phyloP scores from a whole-genome alignment of 768 basidiomycete genomes.

The Hypsizygus marmoreus region DNA sequence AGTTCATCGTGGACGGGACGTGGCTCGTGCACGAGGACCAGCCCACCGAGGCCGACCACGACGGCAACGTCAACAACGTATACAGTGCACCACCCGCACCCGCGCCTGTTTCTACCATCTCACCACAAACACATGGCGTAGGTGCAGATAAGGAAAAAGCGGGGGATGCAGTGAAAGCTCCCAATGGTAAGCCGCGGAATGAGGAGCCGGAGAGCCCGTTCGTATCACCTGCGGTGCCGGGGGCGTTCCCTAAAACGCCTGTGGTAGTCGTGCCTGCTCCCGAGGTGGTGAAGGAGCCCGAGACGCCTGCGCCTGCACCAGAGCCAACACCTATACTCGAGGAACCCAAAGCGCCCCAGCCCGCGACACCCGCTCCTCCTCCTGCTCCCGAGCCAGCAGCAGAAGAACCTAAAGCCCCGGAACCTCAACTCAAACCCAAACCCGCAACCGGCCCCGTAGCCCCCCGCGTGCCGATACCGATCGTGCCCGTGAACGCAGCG shows the following conservation, averaged over 20 bases:
- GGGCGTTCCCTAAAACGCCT: no score
- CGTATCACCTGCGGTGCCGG: no score
- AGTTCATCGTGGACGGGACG: slow-evolving; percentile 76
- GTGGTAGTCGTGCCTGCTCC: no score
- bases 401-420: slow-evolving; percentile 10
- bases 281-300: no score
- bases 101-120: slow-evolving; percentile 12
- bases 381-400: slow-evolving; percentile 2
- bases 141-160: not conserved
- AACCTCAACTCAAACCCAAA: slow-evolving; percentile 3
- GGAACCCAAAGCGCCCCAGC: no score
- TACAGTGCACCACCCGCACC: slow-evolving; percentile 48
- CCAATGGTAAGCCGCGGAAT: no score
- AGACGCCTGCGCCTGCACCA: no score
- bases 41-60: slow-evolving; percentile 60
- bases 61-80: slow-evolving; percentile 74
- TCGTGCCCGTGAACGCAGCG: slow-evolving; percentile 41
- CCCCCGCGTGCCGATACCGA: slow-evolving; percentile 33
- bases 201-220: no score
- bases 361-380: no score
- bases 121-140: slow-evolving; percentile 1
- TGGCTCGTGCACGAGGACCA: slow-evolving; percentile 59
- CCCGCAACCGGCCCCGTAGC: slow-evolving; percentile 3
- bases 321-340: no score
- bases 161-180: no score